A percentile compares a stretch with the other conserved stretches of the same genome.
phyloP scores from a whole-genome alignment of 768 basidiomycete genomes.

The Trametes sanguinea region DNA sequence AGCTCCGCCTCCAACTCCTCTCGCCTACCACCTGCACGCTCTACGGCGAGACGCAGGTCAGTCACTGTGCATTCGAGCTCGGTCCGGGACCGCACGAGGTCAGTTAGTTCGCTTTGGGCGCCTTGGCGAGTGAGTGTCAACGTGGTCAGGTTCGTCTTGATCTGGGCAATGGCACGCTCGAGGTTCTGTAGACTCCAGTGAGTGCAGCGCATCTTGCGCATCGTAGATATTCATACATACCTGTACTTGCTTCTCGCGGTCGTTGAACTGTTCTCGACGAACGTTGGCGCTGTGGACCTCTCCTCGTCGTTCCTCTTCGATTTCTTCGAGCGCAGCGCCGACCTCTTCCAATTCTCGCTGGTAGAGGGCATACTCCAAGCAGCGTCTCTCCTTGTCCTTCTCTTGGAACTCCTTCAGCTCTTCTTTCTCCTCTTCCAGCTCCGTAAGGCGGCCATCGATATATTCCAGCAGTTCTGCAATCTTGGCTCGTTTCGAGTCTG shows the following conservation, averaged over 20 bases:
- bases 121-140: conserved; percentile 70
- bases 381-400: conserved; percentile 91
- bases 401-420: conserved; percentile 96
- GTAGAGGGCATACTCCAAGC: conserved; percentile 93
- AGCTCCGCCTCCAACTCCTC: conserved; percentile 69
- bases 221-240: conserved; percentile 42
- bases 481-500: conserved; percentile 88
- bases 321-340: conserved; percentile 78
- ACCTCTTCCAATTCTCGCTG: conserved; percentile 91
- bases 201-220: not conserved
- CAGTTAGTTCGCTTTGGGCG: conserved; percentile 80
- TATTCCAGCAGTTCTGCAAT: conserved; percentile 88
- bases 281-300: conserved; percentile 87
- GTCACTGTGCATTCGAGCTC: conserved; percentile 83
- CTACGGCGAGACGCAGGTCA: conserved; percentile 71
- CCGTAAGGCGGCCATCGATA: conserved; percentile 85
- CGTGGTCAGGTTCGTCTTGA: conserved; percentile 71
- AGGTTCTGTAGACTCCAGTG: conserved; percentile 51
- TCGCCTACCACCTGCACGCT: conserved; percentile 64
- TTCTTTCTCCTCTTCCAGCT: conserved; percentile 97
- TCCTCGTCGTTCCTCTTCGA: conserved; percentile 76
- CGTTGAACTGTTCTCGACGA: conserved; percentile 78
- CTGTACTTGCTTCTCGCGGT: conserved; percentile 83
- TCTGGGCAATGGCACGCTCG: conserved; percentile 69
- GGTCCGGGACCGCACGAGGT: conserved; percentile 81